Evolutionary conservation across 2,329 filamentous ascomycete species (phyloP), one percentile per base, ranked within the genome.

Genomic region (Hymenoscyphus scutula): DNA sequence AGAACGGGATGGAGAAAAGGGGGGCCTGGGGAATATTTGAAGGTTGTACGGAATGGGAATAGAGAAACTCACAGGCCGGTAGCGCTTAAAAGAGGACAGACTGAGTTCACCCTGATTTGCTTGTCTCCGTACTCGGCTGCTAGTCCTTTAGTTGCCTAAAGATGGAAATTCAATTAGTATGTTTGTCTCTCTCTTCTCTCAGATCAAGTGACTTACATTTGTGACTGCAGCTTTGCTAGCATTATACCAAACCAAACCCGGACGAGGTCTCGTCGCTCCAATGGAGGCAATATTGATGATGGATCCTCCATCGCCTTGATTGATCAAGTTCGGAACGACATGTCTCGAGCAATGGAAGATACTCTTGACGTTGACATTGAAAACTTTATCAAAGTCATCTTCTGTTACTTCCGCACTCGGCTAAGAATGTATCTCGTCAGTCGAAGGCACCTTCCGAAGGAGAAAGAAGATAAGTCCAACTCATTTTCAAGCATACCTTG

Each of bases 51-150:
- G 6, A 29, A 29, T 29, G 56, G 30, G 23, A 29, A 5, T 25
- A 2, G 19, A 5, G 17, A 30, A 0, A 65, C 66, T 60, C 62
- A 73, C 68, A 91, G 79, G 2, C 84, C 86, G 0, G 89, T 92
- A 17, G 81, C 84, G 1, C 84, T 87, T 0, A 91, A 79, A 0
- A 91, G 81, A 0, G 89, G 89, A 55, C 86, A 89, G 15, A 92
- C 84, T 1, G 84, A 82, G 66, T 91, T 91, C 70, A 92, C 87
- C 0, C 89, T 83, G 66, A 93, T 90, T 67, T 90, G 82, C 60
- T 89, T 82, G 0, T 84, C 82, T 0, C 86, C 90, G 68, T 89
- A 92, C 74, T 92, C 89, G 1, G 89, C 86, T 0, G 89, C 90
- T 67, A 93, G 80, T 11, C 83, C 83, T 75, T 86, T 87, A 2